Evolutionary conservation across 495 filamentous ascomycete species (phyloP).

Genomic region (Talaromyces adpressus): DNA sequence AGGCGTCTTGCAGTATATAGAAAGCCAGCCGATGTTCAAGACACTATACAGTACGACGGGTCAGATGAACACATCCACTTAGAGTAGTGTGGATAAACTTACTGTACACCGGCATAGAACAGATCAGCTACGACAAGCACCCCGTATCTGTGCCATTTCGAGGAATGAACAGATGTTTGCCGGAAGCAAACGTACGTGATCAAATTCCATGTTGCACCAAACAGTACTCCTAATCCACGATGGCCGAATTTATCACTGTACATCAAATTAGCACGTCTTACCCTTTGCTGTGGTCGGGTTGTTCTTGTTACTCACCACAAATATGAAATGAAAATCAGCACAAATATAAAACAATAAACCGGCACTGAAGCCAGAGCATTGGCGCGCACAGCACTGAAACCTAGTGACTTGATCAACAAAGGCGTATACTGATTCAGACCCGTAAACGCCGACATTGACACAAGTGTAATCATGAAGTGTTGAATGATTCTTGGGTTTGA

Average conservation of each 20-base stretch:
- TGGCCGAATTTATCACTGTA: constrained; percentile 37
- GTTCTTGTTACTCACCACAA: constrained; percentile 22
- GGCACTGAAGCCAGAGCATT: constrained; percentile 48
- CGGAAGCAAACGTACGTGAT: constrained; percentile 31
- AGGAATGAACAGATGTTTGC: constrained; percentile 14
- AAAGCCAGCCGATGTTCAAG: constrained; percentile 42
- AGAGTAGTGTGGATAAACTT: constrained; percentile 25
- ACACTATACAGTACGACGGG: constrained; percentile 14
- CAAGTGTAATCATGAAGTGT: constrained; percentile 36
- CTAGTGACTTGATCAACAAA: constrained; percentile 33
- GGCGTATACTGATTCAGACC: constrained; percentile 35
- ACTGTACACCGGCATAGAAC: constrained; percentile 46
- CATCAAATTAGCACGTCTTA: background rate
- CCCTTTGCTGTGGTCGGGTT: background rate
- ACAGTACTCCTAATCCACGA: constrained; percentile 33
- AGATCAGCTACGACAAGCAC: constrained; percentile 41
- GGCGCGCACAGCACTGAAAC: constrained; percentile 35
- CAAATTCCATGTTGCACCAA: constrained; percentile 38
- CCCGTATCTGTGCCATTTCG: constrained; percentile 34
- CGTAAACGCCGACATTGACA: constrained; percentile 39
- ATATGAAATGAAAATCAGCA: constrained; percentile 35
- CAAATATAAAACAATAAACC: constrained; percentile 35
- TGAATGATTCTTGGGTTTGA: constrained; percentile 35
- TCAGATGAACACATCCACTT: background rate
- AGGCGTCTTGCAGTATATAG: constrained; percentile 35